Percentiles rank a stretch among this genome's conserved stretches.
Conservation (phyloP, 352 stramenopile species). For the Phytopythium ostracodes region DNA sequence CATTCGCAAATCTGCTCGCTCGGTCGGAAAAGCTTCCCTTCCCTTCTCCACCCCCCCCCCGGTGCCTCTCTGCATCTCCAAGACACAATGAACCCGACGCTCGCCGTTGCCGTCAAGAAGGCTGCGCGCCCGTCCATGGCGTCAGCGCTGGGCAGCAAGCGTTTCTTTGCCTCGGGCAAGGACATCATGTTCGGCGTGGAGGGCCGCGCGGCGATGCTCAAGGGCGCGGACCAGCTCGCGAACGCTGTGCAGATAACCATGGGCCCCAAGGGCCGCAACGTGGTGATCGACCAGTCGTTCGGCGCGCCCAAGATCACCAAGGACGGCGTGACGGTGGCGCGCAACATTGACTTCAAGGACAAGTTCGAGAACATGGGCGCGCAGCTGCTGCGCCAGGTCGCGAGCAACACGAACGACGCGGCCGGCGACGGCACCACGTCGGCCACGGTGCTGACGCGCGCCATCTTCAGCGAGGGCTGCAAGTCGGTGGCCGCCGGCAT, state of each 20-base stretch:
- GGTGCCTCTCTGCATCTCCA: not conserved
- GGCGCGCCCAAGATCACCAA: slow-evolving; percentile 81
- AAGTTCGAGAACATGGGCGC: slow-evolving; percentile 83
- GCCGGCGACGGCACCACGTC: slow-evolving; percentile 99
- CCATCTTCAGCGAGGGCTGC: slow-evolving; percentile 99
- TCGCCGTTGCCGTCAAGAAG: slow-evolving; percentile 66
- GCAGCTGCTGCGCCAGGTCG: slow-evolving; percentile 69
- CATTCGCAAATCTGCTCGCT: slow-evolving; percentile 13
- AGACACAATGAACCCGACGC: slow-evolving; percentile 64
- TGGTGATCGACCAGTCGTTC: slow-evolving; percentile 98
- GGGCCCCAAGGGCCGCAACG: slow-evolving; percentile 99
- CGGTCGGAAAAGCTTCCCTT: not conserved
- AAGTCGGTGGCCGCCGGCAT: slow-evolving; percentile 99
- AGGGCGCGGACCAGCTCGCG: slow-evolving; percentile 97
- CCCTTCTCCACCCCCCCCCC: not conserved
- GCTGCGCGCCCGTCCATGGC: slow-evolving; percentile 29
- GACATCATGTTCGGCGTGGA: slow-evolving; percentile 99
- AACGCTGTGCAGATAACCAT: slow-evolving; percentile 99
- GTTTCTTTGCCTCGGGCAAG: slow-evolving; percentile 91
- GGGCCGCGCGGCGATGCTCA: slow-evolving; percentile 97
- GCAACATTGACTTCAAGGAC: slow-evolving; percentile 75
- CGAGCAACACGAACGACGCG: slow-evolving; percentile 99
- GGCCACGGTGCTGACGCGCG: slow-evolving; percentile 97
- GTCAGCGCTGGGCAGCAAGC: slow-evolving; percentile 35
- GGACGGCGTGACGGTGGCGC: slow-evolving; percentile 71